phyloP scores from a whole-genome alignment of 306 rosid genomes.

The Lotus japonicus region DNA sequence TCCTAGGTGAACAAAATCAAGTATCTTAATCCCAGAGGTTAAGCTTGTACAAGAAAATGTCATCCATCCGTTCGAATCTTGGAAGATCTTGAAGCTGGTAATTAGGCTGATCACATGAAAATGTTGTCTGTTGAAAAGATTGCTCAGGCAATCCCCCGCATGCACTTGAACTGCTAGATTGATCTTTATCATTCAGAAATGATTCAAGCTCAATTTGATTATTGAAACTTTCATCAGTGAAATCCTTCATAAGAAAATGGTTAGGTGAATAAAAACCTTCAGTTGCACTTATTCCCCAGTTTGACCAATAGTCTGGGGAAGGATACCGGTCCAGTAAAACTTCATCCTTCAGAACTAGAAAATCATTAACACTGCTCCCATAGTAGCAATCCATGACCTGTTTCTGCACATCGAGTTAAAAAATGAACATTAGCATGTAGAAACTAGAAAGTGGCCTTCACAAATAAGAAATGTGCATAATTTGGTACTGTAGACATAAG shows the following conservation, averaged over 20 bases:
- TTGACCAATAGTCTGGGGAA: constrained; percentile 58
- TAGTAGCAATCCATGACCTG: constrained; percentile 56
- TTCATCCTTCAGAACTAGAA: constrained; percentile 41
- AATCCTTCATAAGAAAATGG: constrained; percentile 30
- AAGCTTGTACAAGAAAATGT: constrained; percentile 66
- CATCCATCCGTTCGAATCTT: constrained; percentile 40
- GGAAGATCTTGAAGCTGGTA: constrained; percentile 46
- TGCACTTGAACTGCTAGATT: constrained; percentile 43
- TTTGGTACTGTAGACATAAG: not conserved
- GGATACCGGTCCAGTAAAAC: constrained; percentile 51
- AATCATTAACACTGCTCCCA: constrained; percentile 35
- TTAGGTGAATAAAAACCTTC: constrained; percentile 35
- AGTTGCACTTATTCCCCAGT: constrained; percentile 46
- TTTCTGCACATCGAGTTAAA: constrained; percentile 22
- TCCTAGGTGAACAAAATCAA: constrained; percentile 43
- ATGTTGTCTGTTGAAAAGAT: constrained; percentile 30
- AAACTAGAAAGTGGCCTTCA: not conserved
- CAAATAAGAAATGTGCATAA: not conserved
- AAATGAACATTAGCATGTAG: not conserved
- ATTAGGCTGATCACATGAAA: constrained; percentile 26
- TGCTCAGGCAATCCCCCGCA: constrained; percentile 45
- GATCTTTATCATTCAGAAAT: constrained; percentile 42
- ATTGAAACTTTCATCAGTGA: constrained; percentile 28
- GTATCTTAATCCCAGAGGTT: constrained; percentile 56
- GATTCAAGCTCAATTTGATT: constrained; percentile 38